phyloP scores from a whole-genome alignment of 176 grass and related monocot species.

The Poa annua region DNA sequence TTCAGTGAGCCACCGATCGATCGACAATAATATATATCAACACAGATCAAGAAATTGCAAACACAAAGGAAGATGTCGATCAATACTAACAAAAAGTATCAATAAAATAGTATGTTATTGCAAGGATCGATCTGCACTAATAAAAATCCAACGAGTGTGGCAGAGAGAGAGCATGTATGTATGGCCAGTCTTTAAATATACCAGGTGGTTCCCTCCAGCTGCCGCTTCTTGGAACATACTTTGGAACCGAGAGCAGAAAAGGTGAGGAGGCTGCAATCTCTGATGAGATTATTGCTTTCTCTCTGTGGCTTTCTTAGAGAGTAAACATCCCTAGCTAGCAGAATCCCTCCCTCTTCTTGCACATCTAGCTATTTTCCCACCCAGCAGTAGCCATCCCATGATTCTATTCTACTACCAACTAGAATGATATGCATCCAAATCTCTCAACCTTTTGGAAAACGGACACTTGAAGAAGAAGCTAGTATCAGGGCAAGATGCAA shows the following conservation, averaged over 20 bases:
- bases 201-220: neutral
- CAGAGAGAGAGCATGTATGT: neutral
- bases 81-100: neutral
- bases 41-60: constrained; percentile 17
- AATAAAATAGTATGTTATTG: too few species aligned
- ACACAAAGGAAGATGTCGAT: neutral
- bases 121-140: constrained; percentile 15
- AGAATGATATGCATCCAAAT: constrained; percentile 5
- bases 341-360: constrained; percentile 18
- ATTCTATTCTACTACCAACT: constrained; percentile 27
- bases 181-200: constrained; percentile 13
- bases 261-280: neutral
- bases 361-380: constrained; percentile 20
- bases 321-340: neutral
- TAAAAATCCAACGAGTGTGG: neutral
- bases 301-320: constrained; percentile 2
- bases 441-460: constrained; percentile 23
- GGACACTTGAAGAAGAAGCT: neutral
- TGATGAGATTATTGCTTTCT: neutral
- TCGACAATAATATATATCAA: neutral
- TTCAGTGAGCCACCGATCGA: constrained; percentile 11
- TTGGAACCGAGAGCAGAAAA: neutral
- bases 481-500: constrained; percentile 20
- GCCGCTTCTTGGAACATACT: neutral
- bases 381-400: constrained; percentile 18